Conservation (phyloP, 1,284 basidiomycete genomes). For the Cutaneotrichosporon cyanovorans region DNA sequence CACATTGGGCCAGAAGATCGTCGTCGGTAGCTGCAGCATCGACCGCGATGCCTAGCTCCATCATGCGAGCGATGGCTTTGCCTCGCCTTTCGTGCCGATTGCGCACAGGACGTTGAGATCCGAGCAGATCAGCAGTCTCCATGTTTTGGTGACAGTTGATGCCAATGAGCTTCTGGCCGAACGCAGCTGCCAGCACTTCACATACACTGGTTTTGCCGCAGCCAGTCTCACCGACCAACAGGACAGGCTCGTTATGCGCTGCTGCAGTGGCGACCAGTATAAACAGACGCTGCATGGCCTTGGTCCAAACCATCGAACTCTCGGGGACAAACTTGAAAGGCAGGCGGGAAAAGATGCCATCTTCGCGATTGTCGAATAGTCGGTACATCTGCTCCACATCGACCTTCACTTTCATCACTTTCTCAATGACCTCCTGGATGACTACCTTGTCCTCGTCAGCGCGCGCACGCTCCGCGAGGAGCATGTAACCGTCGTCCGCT, state of each 20-base stretch:
- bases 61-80: constrained; percentile 34
- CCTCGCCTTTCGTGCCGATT: constrained; percentile 56
- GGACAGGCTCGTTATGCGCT: constrained; percentile 84
- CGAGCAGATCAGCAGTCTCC: constrained; percentile 96
- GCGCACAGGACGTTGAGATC: constrained; percentile 86
- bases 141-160: constrained; percentile 99
- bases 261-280: constrained; percentile 74
- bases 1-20: constrained; percentile 15
- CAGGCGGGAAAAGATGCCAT: constrained; percentile 32
- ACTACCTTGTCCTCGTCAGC: constrained; percentile 74
- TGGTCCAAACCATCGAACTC: constrained; percentile 72
- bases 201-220: constrained; percentile 97
- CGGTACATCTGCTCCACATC: constrained; percentile 64
- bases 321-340: constrained; percentile 24
- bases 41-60: constrained; percentile 28
- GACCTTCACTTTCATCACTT: constrained; percentile 79
- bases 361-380: constrained; percentile 52
- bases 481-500: constrained; percentile 95
- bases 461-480: constrained; percentile 85
- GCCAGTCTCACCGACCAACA: constrained; percentile 97
- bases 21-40: constrained; percentile 21
- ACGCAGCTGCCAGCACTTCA: constrained; percentile 71
- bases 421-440: constrained; percentile 89
- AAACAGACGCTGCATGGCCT: constrained; percentile 85
- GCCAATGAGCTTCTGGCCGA: constrained; percentile 58